Evolutionary conservation across 805 yeast genomes (phyloP).

Genomic region (Cyberlindnera subsufficiens): DNA sequence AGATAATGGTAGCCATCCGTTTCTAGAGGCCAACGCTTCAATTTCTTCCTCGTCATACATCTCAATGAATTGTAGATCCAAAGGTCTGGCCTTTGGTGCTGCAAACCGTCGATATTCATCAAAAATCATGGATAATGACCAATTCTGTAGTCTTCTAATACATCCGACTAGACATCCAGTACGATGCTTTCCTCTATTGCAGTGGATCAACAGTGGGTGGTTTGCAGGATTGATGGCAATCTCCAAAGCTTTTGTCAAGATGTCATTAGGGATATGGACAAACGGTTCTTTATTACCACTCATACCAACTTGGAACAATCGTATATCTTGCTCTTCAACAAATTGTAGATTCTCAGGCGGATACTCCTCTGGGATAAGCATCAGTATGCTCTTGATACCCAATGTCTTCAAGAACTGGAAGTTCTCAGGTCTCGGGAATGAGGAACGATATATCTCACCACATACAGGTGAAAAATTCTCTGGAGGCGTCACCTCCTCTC

Average conservation of each 20-base stretch:
- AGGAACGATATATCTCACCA: conserved; percentile 72
- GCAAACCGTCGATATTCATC: conserved; percentile 95
- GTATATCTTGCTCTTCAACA: conserved; percentile 52
- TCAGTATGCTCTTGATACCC: conserved; percentile 66
- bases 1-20: conserved; percentile 58
- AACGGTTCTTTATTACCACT: conserved; percentile 95
- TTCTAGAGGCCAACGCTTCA: conserved; percentile 43
- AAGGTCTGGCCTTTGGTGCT: conserved; percentile 88
- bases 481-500: conserved; percentile 49
- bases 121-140: conserved; percentile 92
- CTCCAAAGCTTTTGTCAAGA: conserved; percentile 74
- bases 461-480: conserved; percentile 89
- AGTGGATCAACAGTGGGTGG: conserved; percentile 89
- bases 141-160: conserved; percentile 76
- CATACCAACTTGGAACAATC: conserved; percentile 82
- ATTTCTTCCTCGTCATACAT: conserved; percentile 68
- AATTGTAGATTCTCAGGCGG: conserved; percentile 72
- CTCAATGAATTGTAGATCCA: conserved; percentile 95
- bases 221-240: conserved; percentile 79
- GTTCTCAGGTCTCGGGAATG: conserved; percentile 85
- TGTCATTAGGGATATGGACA: conserved; percentile 63
- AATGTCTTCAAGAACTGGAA: conserved; percentile 62
- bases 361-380: conserved; percentile 87
- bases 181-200: conserved; percentile 94
- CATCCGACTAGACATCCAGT: conserved; percentile 97